Conservation (phyloP, 306 rosid genomes). For the Cucurbita ficifolia region DNA sequence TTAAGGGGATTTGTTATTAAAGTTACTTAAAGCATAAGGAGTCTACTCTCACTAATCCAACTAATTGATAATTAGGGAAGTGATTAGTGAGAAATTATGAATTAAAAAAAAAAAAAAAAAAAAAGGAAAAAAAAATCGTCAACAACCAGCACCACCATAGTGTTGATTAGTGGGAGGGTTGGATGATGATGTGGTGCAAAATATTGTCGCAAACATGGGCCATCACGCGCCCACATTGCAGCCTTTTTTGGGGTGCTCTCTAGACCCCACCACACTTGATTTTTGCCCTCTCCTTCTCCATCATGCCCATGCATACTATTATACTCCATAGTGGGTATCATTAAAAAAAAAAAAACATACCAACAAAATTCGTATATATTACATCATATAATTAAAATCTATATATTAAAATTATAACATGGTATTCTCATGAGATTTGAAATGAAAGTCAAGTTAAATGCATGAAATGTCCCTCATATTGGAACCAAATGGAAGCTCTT, state of each 20-base stretch:
- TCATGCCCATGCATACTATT: neutral
- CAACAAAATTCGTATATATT: too few relatives aligned
- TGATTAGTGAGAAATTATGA: neutral
- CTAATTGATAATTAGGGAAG: neutral
- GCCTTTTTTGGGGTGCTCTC: neutral
- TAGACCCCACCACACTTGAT: constrained; percentile 5
- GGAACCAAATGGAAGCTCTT: neutral
- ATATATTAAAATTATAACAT: neutral
- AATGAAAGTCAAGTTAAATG: neutral
- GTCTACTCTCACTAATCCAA: neutral
- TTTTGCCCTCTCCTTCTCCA: neutral
- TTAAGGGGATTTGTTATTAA: neutral
- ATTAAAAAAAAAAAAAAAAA: too few relatives aligned
- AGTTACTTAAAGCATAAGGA: neutral
- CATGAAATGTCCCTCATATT: neutral
- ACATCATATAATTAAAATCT: too few relatives aligned
- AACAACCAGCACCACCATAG: neutral
- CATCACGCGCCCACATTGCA: neutral
- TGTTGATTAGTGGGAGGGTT: neutral
- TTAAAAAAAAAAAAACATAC: too few relatives aligned
- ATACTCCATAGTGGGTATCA: neutral
- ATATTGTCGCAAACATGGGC: neutral
- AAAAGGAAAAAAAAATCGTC: neutral
- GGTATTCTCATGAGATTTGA: neutral
- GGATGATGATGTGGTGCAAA: neutral